These are phyloP conservation scores for Nemania serpens DNA, from an alignment of 2,329 filamentous ascomycete species.

Conservation along the genomic window DNA sequence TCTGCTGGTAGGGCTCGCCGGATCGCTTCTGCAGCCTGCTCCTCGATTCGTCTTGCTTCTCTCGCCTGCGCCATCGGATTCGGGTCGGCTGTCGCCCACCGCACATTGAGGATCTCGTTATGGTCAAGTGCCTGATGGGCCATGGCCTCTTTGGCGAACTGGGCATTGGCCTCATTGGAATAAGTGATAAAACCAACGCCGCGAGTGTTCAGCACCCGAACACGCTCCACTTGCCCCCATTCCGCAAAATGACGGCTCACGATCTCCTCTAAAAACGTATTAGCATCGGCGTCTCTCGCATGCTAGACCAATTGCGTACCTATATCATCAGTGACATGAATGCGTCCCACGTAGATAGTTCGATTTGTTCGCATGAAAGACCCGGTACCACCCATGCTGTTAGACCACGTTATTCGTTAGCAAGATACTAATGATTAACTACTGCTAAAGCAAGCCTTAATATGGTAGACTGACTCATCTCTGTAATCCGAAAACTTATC, in stretches of 20 bases:
- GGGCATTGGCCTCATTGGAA: slow-evolving; percentile 82
- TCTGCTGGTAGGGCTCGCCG: slow-evolving; percentile 83
- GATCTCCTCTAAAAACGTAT: slow-evolving; percentile 70
- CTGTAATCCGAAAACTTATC: slow-evolving; percentile 93
- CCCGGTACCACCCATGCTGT: slow-evolving; percentile 86
- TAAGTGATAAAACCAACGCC: slow-evolving; percentile 98
- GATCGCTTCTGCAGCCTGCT: slow-evolving; percentile 95
- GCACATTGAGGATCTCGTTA: slow-evolving; percentile 89
- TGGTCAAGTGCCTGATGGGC: slow-evolving; percentile 91
- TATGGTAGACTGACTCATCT: slow-evolving; percentile 50
- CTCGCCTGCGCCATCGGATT: slow-evolving; percentile 94
- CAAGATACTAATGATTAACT: too few relatives aligned
- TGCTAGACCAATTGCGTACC: slow-evolving; percentile 7
- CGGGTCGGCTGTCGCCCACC: slow-evolving; percentile 96
- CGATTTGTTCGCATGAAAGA: slow-evolving; percentile 93
- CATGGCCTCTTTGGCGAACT: slow-evolving; percentile 94
- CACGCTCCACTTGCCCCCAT: slow-evolving; percentile 91
- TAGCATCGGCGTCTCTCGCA: background rate
- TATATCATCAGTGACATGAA: slow-evolving; percentile 95
- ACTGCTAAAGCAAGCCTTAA: too few relatives aligned
- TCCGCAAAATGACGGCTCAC: slow-evolving; percentile 94
- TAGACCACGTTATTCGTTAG: too few relatives aligned
- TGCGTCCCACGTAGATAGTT: slow-evolving; percentile 89
- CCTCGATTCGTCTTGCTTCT: slow-evolving; percentile 86
- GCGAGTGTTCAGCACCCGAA: slow-evolving; percentile 82